Evolutionary conservation across 768 basidiomycete genomes (phyloP), one percentile per base, ranked within the genome.

Genomic region (Lactarius hengduanensis): DNA sequence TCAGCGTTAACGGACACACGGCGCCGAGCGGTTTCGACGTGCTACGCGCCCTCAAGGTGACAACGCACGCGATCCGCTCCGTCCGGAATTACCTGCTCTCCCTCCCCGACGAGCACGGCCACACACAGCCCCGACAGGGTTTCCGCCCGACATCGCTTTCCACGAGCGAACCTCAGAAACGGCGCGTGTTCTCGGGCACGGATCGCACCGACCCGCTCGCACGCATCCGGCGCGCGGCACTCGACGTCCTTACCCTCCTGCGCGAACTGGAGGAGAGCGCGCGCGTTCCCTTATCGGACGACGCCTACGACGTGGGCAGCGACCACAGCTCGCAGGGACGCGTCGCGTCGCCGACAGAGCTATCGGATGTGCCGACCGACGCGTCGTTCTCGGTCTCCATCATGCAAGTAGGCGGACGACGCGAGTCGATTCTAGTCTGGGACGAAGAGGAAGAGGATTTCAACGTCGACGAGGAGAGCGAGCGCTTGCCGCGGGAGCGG

Each of bases 231-330:
- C 84, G 84, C 59, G 83, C 88, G 1, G 93, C 94, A 1, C 77
- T 98, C 62, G 95, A 95, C 67, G 91, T 96, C 0, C 84, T 98
- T 34, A 82, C 88, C 6, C 81, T 86, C 45, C 82, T 98, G 50
- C 83, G 93, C 43, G 86, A 86, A 38, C 77, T 98, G 22, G 96
- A 98, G 74, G 93, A 95, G 73, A 77, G 78, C 10, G 85, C 84
- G 45, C 84, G 96, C 3, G 74, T 95, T 4, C 90, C 92, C 5
- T 79, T 92, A 8, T 84, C 82, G 20, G 90, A 94, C 73, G 90
- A 92, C 55, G 89, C 85, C n/a, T 93, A 92, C 71, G 91, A 93
- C 72, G 88, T 83, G 13, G 85, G 88, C 75, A 90, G 88, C 70
- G 91, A 92, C 59, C 87, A 82, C 43, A 69, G 70, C 63, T 70